Percentiles rank a stretch among this genome's conserved stretches.
Evolutionary conservation across 352 stramenopile species (phyloP).

Genomic region (Globisporangium mamillatum): DNA sequence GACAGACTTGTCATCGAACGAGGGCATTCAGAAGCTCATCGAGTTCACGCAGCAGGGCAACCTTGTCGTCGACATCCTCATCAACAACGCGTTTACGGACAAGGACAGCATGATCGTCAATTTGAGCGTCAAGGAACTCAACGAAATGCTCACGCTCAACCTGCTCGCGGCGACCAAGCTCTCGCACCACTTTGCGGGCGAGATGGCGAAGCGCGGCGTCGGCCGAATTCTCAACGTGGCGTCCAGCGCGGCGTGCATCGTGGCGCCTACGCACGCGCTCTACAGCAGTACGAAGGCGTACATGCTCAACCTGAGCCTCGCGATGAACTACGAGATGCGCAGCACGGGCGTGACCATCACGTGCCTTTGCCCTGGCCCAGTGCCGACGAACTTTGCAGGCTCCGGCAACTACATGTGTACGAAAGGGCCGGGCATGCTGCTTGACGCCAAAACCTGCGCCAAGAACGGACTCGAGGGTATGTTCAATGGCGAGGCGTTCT

Average conservation of each 20-base stretch:
- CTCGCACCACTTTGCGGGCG: constrained; percentile 37
- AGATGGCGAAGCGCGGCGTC: constrained; percentile 33
- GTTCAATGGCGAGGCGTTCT: constrained; percentile 21
- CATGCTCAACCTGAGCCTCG: constrained; percentile 62
- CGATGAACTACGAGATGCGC: constrained; percentile 71
- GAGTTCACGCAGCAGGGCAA: neutral
- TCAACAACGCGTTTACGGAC: constrained; percentile 2
- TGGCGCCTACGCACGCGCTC: constrained; percentile 4
- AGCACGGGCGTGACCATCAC: constrained; percentile 60
- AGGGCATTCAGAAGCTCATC: constrained; percentile 4
- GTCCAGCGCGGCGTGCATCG: neutral
- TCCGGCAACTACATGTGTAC: constrained; percentile 24
- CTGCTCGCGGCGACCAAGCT: neutral
- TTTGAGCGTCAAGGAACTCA: neutral
- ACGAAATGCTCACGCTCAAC: neutral
- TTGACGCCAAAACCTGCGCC: constrained; percentile 12
- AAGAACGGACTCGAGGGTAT: constrained; percentile 15
- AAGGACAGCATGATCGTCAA: neutral
- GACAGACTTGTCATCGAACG: neutral
- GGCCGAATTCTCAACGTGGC: neutral
- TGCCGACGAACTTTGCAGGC: constrained; percentile 64
- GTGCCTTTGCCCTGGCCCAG: constrained; percentile 52
- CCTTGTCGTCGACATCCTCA: neutral
- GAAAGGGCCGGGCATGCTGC: neutral
- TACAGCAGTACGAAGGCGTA: constrained; percentile 56